Conservation (phyloP, 2,329 filamentous ascomycete species). For the Phialophora macrospora region DNA sequence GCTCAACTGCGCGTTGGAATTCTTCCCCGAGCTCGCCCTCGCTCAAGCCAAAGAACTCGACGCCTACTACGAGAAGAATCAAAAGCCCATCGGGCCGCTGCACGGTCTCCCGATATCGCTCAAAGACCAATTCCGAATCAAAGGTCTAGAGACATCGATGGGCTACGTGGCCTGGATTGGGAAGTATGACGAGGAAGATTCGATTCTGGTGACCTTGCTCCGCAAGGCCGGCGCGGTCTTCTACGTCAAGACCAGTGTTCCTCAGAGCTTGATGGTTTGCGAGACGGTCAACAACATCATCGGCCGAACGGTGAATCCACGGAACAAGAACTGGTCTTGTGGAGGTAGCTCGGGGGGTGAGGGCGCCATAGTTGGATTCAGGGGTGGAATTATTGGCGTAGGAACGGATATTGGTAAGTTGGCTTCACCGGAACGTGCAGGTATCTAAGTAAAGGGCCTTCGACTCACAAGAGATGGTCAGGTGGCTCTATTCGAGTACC, state of each 20-base stretch:
- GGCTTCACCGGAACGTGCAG: too few species aligned
- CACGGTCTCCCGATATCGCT: constrained; percentile 65
- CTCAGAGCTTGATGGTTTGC: constrained; percentile 61
- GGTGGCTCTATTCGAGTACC: constrained; percentile 55
- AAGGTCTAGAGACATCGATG: constrained; percentile 61
- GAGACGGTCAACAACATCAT: constrained; percentile 68
- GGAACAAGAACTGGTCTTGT: constrained; percentile 58
- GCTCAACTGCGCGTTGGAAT: constrained; percentile 46
- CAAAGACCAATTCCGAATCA: constrained; percentile 54
- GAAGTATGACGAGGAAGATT: constrained; percentile 57
- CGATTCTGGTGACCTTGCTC: constrained; percentile 55
- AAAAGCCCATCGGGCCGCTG: constrained; percentile 57
- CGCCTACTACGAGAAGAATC: constrained; percentile 43
- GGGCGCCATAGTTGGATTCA: constrained; percentile 60
- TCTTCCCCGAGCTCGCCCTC: constrained; percentile 53
- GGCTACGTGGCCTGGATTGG: constrained; percentile 67
- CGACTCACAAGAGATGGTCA: too few species aligned
- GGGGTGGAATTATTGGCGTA: constrained; percentile 61
- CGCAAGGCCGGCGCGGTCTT: constrained; percentile 58
- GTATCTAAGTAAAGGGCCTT: too few species aligned
- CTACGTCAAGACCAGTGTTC: constrained; percentile 62
- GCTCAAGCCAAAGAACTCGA: constrained; percentile 65
- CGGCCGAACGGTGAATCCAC: constrained; percentile 62
- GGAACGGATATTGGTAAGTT: constrained; percentile 56
- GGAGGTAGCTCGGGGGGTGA: constrained; percentile 67